Conservation (phyloP, 495 filamentous ascomycete species). For the Penicillium riverlandense region DNA sequence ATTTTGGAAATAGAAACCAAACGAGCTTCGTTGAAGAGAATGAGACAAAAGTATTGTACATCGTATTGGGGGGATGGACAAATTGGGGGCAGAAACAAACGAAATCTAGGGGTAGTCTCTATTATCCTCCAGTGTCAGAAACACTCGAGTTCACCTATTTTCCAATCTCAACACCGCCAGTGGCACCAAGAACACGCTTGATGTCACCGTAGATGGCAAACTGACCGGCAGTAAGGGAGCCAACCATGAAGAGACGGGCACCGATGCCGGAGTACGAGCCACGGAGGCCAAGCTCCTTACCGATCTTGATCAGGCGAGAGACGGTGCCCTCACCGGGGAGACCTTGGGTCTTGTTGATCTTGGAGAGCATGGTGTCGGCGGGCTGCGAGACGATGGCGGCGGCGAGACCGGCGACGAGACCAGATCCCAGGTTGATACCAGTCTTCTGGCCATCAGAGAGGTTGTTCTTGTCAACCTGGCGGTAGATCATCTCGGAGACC, state of each 20-base stretch:
- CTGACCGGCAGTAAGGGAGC: slow-evolving; percentile 81
- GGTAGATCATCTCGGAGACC: slow-evolving; percentile 75
- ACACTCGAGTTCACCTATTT: slow-evolving; percentile 29
- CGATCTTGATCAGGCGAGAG: slow-evolving; percentile 90
- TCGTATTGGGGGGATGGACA: slow-evolving; percentile 22
- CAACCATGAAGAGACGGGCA: slow-evolving; percentile 55
- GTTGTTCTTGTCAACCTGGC: slow-evolving; percentile 64
- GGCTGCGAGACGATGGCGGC: slow-evolving; percentile 95
- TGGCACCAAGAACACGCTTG: slow-evolving; percentile 52
- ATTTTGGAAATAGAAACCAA: slow-evolving; percentile 12
- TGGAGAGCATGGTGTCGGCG: slow-evolving; percentile 97
- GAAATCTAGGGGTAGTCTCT: slow-evolving; percentile 32
- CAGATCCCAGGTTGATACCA: slow-evolving; percentile 84
- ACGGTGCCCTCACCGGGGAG: slow-evolving; percentile 90
- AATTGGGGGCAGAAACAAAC: slow-evolving; percentile 12
- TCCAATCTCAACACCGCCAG: slow-evolving; percentile 73
- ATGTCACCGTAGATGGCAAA: slow-evolving; percentile 90
- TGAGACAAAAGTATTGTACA: slow-evolving; percentile 30
- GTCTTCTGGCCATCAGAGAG: slow-evolving; percentile 73
- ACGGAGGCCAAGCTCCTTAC: slow-evolving; percentile 81
- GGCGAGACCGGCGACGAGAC: slow-evolving; percentile 96
- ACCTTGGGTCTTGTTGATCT: slow-evolving; percentile 99
- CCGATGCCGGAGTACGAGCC: slow-evolving; percentile 90
- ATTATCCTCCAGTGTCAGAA: slow-evolving; percentile 25
- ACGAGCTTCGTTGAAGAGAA: slow-evolving; percentile 25